These are phyloP conservation scores for Platanus orientalis DNA, from an alignment of 164 flowering plant species.

Conservation along the genomic window DNA sequence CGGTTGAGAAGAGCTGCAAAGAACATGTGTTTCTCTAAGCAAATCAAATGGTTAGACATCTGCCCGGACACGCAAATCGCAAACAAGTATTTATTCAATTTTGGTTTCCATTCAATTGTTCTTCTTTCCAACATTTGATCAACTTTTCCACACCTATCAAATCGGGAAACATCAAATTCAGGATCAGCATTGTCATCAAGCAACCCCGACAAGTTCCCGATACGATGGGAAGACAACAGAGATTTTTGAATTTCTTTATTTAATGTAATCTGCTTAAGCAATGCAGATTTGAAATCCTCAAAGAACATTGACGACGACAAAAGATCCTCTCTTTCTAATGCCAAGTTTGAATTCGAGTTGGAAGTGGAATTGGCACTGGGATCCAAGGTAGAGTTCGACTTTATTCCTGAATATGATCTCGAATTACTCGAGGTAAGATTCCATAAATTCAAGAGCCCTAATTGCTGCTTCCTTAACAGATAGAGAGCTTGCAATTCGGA, in stretches of 20 bases:
- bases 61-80: conserved; percentile 91
- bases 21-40: conserved; percentile 95
- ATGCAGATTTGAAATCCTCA: conserved; percentile 41
- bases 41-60: conserved; percentile 96
- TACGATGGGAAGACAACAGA: conserved; percentile 53
- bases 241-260: conserved; percentile 67
- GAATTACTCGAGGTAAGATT: conserved; percentile 30
- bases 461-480: conserved; percentile 64
- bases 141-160: conserved; percentile 43
- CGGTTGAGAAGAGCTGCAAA: conserved; percentile 86
- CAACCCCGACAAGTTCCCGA: conserved; percentile 33
- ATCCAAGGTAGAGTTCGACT: conserved; percentile 1
- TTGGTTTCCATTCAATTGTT: conserved; percentile 91
- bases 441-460: conserved; percentile 56
- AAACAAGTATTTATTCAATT: conserved; percentile 54
- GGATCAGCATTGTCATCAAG: conserved; percentile 21
- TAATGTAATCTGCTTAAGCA: conserved; percentile 56
- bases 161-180: conserved; percentile 14
- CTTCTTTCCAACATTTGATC: conserved; percentile 37
- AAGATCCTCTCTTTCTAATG: conserved; percentile 1
- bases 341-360: conserved; percentile 12
- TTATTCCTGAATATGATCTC: not conserved
- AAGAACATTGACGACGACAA: conserved; percentile 5
- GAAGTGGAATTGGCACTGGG: conserved; percentile 7
- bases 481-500: conserved; percentile 67